Conservation (phyloP, 441 rosid species). For the Aleurites moluccanus region DNA sequence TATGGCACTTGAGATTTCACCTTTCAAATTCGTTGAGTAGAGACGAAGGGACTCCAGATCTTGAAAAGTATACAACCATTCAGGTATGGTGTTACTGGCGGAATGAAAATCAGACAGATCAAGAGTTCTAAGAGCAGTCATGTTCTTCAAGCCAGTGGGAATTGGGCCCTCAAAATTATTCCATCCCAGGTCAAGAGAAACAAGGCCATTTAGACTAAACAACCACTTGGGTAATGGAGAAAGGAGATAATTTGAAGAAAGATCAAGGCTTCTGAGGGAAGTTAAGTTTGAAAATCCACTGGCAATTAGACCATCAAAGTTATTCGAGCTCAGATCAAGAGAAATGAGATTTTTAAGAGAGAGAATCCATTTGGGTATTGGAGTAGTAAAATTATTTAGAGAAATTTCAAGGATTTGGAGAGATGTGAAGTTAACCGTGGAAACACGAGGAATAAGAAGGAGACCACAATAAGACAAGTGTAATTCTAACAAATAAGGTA, state of each 20-base stretch:
- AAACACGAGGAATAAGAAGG: neutral
- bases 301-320: too few relatives aligned
- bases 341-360: neutral
- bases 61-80: neutral
- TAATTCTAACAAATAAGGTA: conserved; percentile 14
- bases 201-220: neutral
- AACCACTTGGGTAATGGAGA: neutral
- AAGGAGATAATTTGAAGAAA: neutral
- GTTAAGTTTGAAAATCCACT: too few relatives aligned
- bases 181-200: neutral
- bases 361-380: conserved; percentile 29
- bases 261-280: conserved; percentile 7
- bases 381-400: conserved; percentile 2
- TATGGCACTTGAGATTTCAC: too few relatives aligned
- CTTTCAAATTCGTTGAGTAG: too few relatives aligned
- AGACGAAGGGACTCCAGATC: too few relatives aligned
- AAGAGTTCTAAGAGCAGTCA: neutral
- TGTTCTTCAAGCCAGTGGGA: neutral
- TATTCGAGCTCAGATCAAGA: too few relatives aligned
- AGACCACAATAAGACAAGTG: conserved; percentile 10
- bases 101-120: neutral
- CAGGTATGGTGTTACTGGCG: neutral
- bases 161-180: neutral
- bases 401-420: conserved; percentile 7
- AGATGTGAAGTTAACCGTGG: conserved; percentile 9